Conservation (phyloP, 2,329 filamentous ascomycete genomes). For the Ophiostoma ips region DNA sequence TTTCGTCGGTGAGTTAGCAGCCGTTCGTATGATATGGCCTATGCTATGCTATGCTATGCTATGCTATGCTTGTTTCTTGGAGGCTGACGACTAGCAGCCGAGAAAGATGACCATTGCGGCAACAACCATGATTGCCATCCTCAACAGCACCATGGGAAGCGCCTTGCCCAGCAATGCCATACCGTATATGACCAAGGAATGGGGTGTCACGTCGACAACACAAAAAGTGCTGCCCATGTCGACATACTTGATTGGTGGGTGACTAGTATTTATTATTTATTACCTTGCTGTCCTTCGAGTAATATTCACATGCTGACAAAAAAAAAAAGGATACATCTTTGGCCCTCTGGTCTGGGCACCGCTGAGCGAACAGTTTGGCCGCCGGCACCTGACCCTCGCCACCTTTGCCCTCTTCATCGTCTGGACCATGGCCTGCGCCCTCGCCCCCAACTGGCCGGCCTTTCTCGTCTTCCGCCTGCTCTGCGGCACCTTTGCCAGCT, state of each 20-base stretch:
- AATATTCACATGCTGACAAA: background rate
- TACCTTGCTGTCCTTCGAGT: background rate
- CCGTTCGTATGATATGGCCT: no score
- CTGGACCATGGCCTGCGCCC: constrained; percentile 41
- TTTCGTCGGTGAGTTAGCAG: constrained; percentile 19
- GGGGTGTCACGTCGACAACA: constrained; percentile 33
- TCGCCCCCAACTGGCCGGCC: constrained; percentile 37
- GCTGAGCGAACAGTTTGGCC: constrained; percentile 50
- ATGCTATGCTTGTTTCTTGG: no score
- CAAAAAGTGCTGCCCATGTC: constrained; percentile 45
- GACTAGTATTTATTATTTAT: no score
- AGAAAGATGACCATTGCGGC: constrained; percentile 41
- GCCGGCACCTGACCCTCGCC: constrained; percentile 30
- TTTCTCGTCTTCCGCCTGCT: constrained; percentile 40
- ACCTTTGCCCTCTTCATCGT: constrained; percentile 35
- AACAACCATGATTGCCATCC: constrained; percentile 42
- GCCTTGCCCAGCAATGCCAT: constrained; percentile 51
- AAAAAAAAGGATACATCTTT: constrained; percentile 9
- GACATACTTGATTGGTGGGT: constrained; percentile 33
- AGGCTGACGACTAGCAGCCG: constrained; percentile 14
- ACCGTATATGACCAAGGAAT: constrained; percentile 42
- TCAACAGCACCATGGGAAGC: constrained; percentile 55
- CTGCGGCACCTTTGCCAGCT: constrained; percentile 38
- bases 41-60: no score
- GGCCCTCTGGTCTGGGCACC: constrained; percentile 49